phyloP scores from a whole-genome alignment of 306 rosid species.

The Lathyrus sativus region DNA sequence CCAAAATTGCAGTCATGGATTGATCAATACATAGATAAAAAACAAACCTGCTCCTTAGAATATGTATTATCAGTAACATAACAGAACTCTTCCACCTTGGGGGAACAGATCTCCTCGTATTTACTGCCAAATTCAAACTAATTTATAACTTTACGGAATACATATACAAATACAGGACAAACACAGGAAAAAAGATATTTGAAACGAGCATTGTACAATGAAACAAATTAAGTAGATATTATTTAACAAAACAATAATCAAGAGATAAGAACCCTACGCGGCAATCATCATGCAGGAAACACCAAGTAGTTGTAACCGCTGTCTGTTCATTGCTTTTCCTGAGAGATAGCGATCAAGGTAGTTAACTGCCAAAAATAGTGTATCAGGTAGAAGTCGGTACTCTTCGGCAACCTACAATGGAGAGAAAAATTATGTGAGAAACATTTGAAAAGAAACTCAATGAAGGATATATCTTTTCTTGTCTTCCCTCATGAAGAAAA shows the following conservation, averaged over 20 bases:
- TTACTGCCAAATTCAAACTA: slow-evolving; percentile 54
- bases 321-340: slow-evolving; percentile 63
- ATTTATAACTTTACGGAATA: slow-evolving; percentile 12
- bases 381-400: slow-evolving; percentile 81
- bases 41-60: slow-evolving; percentile 70
- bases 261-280: slow-evolving; percentile 64
- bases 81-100: slow-evolving; percentile 86
- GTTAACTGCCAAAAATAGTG: slow-evolving; percentile 75
- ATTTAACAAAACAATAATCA: slow-evolving; percentile 20
- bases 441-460: slow-evolving; percentile 11
- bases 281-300: slow-evolving; percentile 94
- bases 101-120: slow-evolving; percentile 89
- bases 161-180: slow-evolving; percentile 11
- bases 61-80: slow-evolving; percentile 88
- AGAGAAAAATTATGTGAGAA: slow-evolving; percentile 11
- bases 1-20: slow-evolving; percentile 10
- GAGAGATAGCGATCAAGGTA: slow-evolving; percentile 83
- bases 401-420: slow-evolving; percentile 77
- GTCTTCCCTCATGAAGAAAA: slow-evolving; percentile 1
- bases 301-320: slow-evolving; percentile 76
- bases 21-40: neutral
- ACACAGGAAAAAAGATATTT: slow-evolving; percentile 5
- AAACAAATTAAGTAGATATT: slow-evolving; percentile 10
- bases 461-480: neutral
- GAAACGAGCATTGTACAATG: neutral